Base-by-base conservation (phyloP, 169 alveolate species). In the Plasmodium yoelii region DNA sequence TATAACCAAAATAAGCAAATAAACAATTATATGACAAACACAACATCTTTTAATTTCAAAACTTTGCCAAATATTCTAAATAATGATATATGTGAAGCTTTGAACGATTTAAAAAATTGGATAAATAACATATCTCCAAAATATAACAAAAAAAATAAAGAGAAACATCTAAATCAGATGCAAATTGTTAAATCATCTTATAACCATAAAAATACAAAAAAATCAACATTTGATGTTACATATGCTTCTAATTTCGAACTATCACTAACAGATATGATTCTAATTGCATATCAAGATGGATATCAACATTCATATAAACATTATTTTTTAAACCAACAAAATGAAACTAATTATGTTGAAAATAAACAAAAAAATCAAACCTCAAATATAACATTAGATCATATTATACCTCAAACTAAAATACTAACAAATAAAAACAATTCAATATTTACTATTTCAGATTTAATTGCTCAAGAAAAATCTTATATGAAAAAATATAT, bases 61-160 rank as follows among this genome's bases (percentile, higher is more conserved):
- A 74, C 72, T 5, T 1, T 44, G 19, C 46, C n/a, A 1, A 53
- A 15, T 5, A 46, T 61, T n/a, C 51, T 74, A 51, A 74, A 18
- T 18, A 46, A 42, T n/a, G 46, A 26, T 28, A 67, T 74, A 19
- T 74, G 88, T 61, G 88, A 74, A 74, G 49, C 24, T 0, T 61
- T 74, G 44, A 74, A 74, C 13, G 69, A 74, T 22, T 61, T 74
- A 53, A 74, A 74, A 34, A 74, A 61, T 0, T 74, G 88, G 88
- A 28, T 74, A 1, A 74, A 74, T 26, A 74, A 74, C 18, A 61
- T 28, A 19, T 73, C 87, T 7, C 1, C 57, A 12, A 18, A 73
- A n/a, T 44, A 5, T 12, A 5, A 59, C 12, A 57, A 73, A 7
- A 73, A 73, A 59, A 74, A 51, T 51, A 51, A 15, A 12, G 59